Evolutionary conservation across 495 filamentous ascomycete species (phyloP).

Genomic region (Viridothelium virens): DNA sequence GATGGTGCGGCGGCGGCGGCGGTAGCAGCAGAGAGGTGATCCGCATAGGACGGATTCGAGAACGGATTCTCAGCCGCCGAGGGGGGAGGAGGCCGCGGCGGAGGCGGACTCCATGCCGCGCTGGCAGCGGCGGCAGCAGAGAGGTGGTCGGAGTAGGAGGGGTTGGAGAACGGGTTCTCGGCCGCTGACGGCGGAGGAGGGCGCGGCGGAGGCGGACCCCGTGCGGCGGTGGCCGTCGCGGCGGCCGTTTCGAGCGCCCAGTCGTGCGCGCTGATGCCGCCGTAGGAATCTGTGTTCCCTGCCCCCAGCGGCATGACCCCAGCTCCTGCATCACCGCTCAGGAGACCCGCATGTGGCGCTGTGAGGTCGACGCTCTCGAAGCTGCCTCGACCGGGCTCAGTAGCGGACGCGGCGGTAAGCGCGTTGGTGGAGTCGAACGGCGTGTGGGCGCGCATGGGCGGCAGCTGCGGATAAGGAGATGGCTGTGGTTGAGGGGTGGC

Average conservation of each 20-base stretch:
- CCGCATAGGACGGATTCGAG: neutral
- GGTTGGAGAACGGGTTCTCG: too few species aligned
- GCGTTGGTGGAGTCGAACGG: slow-evolving; percentile 6
- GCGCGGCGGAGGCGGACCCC: neutral
- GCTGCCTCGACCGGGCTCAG: neutral
- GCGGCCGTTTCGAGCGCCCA: neutral
- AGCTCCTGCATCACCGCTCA: neutral
- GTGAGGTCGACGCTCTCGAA: slow-evolving; percentile 10
- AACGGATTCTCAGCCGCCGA: neutral
- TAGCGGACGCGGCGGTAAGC: neutral
- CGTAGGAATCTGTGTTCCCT: neutral
- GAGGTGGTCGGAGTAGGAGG: too few species aligned
- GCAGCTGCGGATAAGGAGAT: neutral
- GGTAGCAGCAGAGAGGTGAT: neutral
- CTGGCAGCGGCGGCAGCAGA: too few species aligned
- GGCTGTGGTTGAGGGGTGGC: neutral
- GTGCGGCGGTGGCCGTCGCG: neutral
- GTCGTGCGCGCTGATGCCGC: slow-evolving; percentile 11
- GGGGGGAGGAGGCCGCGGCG: too few species aligned
- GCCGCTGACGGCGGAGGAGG: too few species aligned
- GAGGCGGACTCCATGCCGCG: too few species aligned
- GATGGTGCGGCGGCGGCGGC: neutral
- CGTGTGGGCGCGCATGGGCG: neutral
- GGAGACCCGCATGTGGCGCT: neutral
- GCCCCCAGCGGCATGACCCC: neutral